Evolutionary conservation across 805 yeast species (phyloP), one percentile per base, ranked within the genome.

Genomic region (Metschnikowia lunata): DNA sequence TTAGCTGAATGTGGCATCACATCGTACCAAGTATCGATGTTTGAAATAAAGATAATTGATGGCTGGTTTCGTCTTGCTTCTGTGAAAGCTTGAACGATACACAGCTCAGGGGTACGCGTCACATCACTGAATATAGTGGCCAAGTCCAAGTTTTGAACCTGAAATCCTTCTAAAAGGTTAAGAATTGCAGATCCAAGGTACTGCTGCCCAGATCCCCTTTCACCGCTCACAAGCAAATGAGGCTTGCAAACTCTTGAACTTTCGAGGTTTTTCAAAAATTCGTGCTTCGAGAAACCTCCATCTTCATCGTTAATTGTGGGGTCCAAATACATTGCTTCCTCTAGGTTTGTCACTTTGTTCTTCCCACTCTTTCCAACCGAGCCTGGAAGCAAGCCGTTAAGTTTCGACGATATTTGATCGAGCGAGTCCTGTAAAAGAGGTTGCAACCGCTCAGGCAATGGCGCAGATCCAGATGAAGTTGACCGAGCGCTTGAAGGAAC

Each of bases 31-130:
- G 82, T 76, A 46, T 88, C 88, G 40, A 88, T 67, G 57, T 85
- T 85, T 3, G 98, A 97, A 40, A 93, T 78, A 59, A 78, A 85
- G 2, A 93, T 67, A 12, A 93, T 83, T 8, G 96, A 78, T 0
- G 98, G 99, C 47, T 85, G 85, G 50, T 91, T 95, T 58, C 95
- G 78, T 51, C 86, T 78, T 6, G 95, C 93, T 64, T 93, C 99
- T 18, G 85, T 72, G 56, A 93, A 83, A 34, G 85, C 75, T 59
- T 88, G 96, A 27, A 91, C 86, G 15, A 89, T 74, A 1, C 85
- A 76, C 57, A 88, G 84, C 61, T 93, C 99, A 1, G 91, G 82
- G 0, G 95, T 79, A 55, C 87, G 71, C 0, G 88, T 79, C 7
- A 91, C 72, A 55, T 91, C 97, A 11, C 88, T 80, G 50, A 82